These are phyloP conservation scores for Sanghuangporus sanghuang DNA, from an alignment of 1,284 basidiomycete genomes.

Conservation along the genomic window DNA sequence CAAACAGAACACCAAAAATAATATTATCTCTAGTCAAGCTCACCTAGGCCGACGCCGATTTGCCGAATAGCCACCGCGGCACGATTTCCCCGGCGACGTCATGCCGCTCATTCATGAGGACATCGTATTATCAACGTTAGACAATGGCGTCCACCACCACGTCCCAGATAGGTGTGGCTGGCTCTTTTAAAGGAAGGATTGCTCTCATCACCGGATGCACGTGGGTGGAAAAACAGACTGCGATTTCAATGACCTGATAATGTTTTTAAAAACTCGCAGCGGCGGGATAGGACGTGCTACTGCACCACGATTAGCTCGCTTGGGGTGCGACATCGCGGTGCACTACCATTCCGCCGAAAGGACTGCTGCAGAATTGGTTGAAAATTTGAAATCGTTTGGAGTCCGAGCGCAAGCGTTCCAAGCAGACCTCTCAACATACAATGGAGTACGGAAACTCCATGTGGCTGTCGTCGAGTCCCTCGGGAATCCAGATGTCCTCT, in stretches of 20 bases:
- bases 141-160: not conserved
- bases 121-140: not conserved
- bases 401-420: conserved; percentile 40
- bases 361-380: conserved; percentile 34
- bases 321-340: conserved; percentile 46
- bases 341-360: conserved; percentile 39
- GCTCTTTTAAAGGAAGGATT: conserved; percentile 27
- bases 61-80: not conserved
- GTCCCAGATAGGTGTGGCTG: not conserved
- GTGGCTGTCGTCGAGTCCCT: conserved; percentile 37
- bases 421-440: conserved; percentile 42
- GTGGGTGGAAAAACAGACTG: conserved; percentile 20
- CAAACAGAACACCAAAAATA: too few species aligned
- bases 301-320: conserved; percentile 37
- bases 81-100: not conserved
- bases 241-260: conserved; percentile 7
- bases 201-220: conserved; percentile 37
- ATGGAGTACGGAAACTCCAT: conserved; percentile 38
- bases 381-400: conserved; percentile 29
- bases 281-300: conserved; percentile 51
- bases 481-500: conserved; percentile 46
- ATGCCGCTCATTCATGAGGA: not conserved
- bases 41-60: not conserved
- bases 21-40: not conserved
- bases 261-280: conserved; percentile 26